Conservation (phyloP, 768 basidiomycete genomes). For the Russula brevipes region DNA sequence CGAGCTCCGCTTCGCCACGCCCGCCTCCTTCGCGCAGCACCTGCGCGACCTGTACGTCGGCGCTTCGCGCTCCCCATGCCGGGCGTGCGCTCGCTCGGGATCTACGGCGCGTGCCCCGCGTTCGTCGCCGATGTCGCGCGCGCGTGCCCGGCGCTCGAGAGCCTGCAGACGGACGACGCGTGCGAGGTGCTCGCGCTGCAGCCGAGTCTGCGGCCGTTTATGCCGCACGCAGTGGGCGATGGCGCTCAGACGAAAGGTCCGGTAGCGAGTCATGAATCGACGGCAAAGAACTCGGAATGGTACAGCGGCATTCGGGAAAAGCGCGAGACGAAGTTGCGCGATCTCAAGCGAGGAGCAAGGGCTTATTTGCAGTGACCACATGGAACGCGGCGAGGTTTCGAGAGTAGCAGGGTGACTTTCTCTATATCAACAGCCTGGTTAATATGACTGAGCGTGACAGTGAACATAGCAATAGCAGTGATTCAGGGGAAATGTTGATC, state of each 20-base stretch:
- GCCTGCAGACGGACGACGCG: conserved; percentile 21
- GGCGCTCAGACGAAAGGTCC: background rate
- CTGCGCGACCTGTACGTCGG: conserved; percentile 20
- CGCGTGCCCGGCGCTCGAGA: conserved; percentile 28
- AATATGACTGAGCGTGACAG: too few species aligned
- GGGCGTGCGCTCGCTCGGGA: conserved; percentile 26
- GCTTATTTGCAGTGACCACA: background rate
- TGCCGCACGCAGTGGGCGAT: conserved; percentile 2
- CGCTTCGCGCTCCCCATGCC: conserved; percentile 23
- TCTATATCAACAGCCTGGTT: too few species aligned
- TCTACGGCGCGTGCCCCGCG: conserved; percentile 26
- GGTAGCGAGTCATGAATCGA: background rate
- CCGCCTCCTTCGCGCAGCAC: conserved; percentile 24
- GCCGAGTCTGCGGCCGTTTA: conserved; percentile 11
- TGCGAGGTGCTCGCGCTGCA: conserved; percentile 16
- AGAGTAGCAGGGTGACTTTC: too few species aligned
- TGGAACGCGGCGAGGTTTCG: background rate
- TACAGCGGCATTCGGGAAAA: background rate
- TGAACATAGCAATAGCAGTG: too few species aligned
- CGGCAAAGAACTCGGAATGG: background rate
- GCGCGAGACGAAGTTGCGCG: background rate
- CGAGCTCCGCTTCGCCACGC: conserved; percentile 32
- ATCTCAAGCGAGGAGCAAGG: background rate
- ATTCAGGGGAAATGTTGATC: too few species aligned
- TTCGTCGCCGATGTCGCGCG: conserved; percentile 28